A percentile compares a stretch with the other conserved stretches of the same genome.
Evolutionary conservation across 352 stramenopile genomes (phyloP).

Genomic region (Pythium brachiatum): DNA sequence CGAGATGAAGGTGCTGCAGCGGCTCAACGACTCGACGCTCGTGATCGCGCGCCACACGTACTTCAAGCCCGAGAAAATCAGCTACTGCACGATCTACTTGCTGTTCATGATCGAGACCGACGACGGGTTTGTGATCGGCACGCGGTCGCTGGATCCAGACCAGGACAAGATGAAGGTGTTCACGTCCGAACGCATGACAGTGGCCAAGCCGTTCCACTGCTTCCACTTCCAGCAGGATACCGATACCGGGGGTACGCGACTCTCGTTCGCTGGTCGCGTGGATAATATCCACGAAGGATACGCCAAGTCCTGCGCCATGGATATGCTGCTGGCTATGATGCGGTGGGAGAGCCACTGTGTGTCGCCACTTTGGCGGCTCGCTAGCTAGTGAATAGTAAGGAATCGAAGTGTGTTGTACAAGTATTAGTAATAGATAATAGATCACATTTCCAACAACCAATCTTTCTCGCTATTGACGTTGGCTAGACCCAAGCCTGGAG

Average conservation of each 20-base stretch:
- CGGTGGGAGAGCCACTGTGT: slow-evolving; percentile 33
- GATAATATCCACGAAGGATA: slow-evolving; percentile 7
- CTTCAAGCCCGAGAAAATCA: slow-evolving; percentile 12
- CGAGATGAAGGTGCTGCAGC: slow-evolving; percentile 41
- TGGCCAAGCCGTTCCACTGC: slow-evolving; percentile 24
- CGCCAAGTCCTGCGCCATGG: slow-evolving; percentile 19
- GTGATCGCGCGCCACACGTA: slow-evolving; percentile 23
- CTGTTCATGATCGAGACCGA: slow-evolving; percentile 26
- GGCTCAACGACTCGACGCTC: slow-evolving; percentile 24
- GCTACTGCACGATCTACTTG: slow-evolving; percentile 28
- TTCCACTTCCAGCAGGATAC: slow-evolving; percentile 20
- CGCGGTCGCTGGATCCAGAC: slow-evolving; percentile 22
- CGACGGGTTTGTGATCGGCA: slow-evolving; percentile 24
- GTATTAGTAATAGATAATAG: no score
- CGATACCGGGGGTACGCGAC: not conserved
- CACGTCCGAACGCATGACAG: slow-evolving; percentile 10
- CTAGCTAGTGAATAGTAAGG: not conserved
- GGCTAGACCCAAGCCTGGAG: no score
- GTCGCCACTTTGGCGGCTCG: slow-evolving; percentile 19
- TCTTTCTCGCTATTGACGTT: no score
- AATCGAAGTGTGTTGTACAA: not conserved
- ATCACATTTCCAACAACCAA: no score
- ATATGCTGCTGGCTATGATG: slow-evolving; percentile 28
- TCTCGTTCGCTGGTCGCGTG: slow-evolving; percentile 22
- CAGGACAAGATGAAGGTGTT: slow-evolving; percentile 16